Evolutionary conservation across 225 moss, liverwort and hornwort species (phyloP).

Genomic region (Ulota crispa): DNA sequence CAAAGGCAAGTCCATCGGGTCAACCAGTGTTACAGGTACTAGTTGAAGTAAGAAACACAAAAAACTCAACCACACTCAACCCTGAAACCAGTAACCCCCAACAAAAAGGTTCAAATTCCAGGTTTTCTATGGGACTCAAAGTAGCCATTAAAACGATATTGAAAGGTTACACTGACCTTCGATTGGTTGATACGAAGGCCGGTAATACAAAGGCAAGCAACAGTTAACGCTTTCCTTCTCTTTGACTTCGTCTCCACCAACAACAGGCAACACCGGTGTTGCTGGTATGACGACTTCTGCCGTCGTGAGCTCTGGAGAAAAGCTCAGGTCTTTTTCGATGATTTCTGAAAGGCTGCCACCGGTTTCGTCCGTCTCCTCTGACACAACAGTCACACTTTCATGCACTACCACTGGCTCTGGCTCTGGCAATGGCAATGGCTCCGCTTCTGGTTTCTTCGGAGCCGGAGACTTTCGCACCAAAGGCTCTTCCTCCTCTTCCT

Average conservation of each 20-base stretch:
- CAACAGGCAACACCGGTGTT: background rate
- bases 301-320: constrained; percentile 24
- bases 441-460: constrained; percentile 14
- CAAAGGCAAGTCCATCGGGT: constrained; percentile 8
- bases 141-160: background rate
- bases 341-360: constrained; percentile 26
- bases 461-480: constrained; percentile 30
- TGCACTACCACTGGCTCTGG: constrained; percentile 7
- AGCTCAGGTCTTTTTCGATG: constrained; percentile 1
- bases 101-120: background rate
- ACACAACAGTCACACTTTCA: background rate
- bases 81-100: background rate
- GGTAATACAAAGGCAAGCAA: constrained; percentile 51
- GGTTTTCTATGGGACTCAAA: background rate
- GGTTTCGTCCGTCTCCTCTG: constrained; percentile 26
- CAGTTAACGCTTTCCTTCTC: constrained; percentile 34
- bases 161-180: constrained; percentile 39
- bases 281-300: background rate
- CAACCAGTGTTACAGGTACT: background rate
- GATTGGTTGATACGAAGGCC: constrained; percentile 23
- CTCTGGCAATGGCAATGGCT: background rate
- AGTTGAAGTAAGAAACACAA: background rate
- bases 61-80: background rate
- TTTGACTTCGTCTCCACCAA: constrained; percentile 15
- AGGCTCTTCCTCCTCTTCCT: constrained; percentile 38